Evolutionary conservation across 306 rosid species (phyloP).

Genomic region (Styphnolobium japonicum): DNA sequence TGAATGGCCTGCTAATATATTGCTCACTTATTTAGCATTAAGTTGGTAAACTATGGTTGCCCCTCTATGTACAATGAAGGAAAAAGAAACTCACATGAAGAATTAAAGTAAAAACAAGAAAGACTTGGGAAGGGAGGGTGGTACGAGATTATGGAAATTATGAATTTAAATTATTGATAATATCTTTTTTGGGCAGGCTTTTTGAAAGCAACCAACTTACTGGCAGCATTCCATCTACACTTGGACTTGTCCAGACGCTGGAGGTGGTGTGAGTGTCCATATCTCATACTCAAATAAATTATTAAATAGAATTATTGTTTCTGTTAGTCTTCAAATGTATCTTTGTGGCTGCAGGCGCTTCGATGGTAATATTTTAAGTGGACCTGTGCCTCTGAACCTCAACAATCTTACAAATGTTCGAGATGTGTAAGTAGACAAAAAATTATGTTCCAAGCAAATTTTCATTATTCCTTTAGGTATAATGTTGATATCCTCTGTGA

Average conservation of each 20-base stretch:
- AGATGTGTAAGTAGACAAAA: constrained; percentile 49
- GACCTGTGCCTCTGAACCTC: constrained; percentile 47
- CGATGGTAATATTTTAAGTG: constrained; percentile 44
- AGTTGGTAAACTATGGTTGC: background rate
- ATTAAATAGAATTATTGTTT: background rate
- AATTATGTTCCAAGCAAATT: background rate
- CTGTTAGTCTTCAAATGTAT: background rate
- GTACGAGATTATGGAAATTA: background rate
- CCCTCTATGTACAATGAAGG: background rate
- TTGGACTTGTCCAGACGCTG: constrained; percentile 48
- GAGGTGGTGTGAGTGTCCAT: constrained; percentile 65
- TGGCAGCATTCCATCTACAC: constrained; percentile 59
- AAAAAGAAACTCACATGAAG: background rate
- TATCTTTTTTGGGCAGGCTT: constrained; percentile 49
- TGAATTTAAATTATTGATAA: background rate
- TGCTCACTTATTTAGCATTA: background rate
- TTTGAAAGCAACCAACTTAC: constrained; percentile 47
- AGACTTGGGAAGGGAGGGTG: background rate
- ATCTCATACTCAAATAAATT: constrained; percentile 7
- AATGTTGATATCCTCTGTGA: background rate
- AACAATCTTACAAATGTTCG: constrained; percentile 37
- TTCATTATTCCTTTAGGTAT: background rate
- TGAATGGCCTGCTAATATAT: background rate
- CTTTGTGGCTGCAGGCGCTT: constrained; percentile 50
- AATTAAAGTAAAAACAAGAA: background rate